phyloP scores from a whole-genome alignment of 2,329 filamentous ascomycete genomes.

The Trichoderma arundinaceum region DNA sequence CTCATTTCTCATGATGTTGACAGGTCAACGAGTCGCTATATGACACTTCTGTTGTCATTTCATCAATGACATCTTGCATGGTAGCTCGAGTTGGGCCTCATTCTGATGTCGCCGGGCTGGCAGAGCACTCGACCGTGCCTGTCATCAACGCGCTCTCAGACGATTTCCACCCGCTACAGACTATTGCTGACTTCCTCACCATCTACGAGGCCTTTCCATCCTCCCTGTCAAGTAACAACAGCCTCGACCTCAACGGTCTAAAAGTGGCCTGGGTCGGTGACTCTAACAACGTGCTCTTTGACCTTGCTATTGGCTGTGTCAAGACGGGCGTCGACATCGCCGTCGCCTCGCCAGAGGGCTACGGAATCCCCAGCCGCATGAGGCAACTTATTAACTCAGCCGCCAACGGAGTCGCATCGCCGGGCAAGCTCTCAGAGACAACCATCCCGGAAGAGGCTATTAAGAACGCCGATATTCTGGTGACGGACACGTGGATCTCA shows the following conservation, averaged over 20 bases:
- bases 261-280: constrained; percentile 97
- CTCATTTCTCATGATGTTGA: constrained; percentile 24
- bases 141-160: constrained; percentile 90
- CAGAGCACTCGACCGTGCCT: constrained; percentile 75
- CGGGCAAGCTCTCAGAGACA: constrained; percentile 75
- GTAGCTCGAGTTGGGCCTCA: constrained; percentile 80
- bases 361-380: constrained; percentile 80
- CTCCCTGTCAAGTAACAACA: constrained; percentile 44
- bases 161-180: constrained; percentile 92
- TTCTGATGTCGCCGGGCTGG: constrained; percentile 73
- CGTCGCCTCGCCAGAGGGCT: constrained; percentile 85
- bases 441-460: constrained; percentile 83
- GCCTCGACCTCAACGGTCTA: constrained; percentile 75
- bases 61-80: constrained; percentile 87
- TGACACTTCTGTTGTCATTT: constrained; percentile 90
- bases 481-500: constrained; percentile 97
- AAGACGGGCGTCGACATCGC: constrained; percentile 87
- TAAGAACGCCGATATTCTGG: constrained; percentile 83
- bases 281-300: constrained; percentile 95
- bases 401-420: constrained; percentile 58
- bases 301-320: constrained; percentile 83
- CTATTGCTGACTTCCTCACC: constrained; percentile 91
- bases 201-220: constrained; percentile 77
- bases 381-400: constrained; percentile 71
- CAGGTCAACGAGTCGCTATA: constrained; percentile 92